phyloP scores from a whole-genome alignment of 495 filamentous ascomycete genomes.

The Annulohypoxylon stygium region DNA sequence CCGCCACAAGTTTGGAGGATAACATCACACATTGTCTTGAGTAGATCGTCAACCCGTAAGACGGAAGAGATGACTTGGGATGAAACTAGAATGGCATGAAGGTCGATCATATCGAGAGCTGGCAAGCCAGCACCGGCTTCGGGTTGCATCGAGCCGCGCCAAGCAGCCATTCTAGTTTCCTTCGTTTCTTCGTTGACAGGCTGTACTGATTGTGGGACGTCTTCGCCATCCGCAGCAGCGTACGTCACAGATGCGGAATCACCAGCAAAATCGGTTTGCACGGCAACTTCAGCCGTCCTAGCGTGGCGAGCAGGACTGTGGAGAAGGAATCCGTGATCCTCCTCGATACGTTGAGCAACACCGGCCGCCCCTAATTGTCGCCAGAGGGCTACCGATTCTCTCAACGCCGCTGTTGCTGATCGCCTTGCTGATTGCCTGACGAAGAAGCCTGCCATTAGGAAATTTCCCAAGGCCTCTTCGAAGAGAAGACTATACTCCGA shows the following conservation, averaged over 20 bases:
- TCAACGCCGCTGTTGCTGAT: conserved; percentile 77
- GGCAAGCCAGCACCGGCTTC: conserved; percentile 65
- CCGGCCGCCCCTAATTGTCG: conserved; percentile 79
- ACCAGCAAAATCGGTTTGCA: conserved; percentile 78
- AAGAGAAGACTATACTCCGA: conserved; percentile 80
- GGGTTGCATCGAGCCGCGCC: conserved; percentile 65
- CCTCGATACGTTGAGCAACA: conserved; percentile 76
- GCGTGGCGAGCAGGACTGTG: conserved; percentile 71
- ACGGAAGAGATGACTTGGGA: conserved; percentile 93
- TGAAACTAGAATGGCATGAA: conserved; percentile 87
- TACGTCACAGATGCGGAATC: conserved; percentile 71
- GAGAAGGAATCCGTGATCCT: conserved; percentile 78
- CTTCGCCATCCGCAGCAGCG: conserved; percentile 64
- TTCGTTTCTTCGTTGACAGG: conserved; percentile 63
- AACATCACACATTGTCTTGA: conserved; percentile 91
- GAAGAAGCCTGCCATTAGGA: conserved; percentile 81
- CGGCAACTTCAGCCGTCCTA: conserved; percentile 74
- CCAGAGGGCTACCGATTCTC: conserved; percentile 80
- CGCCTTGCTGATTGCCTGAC: conserved; percentile 77
- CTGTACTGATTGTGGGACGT: conserved; percentile 63
- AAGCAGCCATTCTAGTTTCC: conserved; percentile 74
- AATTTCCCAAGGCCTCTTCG: conserved; percentile 84
- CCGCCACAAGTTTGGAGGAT: conserved; percentile 88
- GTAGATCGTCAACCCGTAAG: conserved; percentile 82
- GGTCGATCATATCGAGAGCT: conserved; percentile 83